These are phyloP conservation scores for Talaromyces marneffei DNA, from an alignment of 2,329 filamentous ascomycete genomes.

Conservation along the genomic window DNA sequence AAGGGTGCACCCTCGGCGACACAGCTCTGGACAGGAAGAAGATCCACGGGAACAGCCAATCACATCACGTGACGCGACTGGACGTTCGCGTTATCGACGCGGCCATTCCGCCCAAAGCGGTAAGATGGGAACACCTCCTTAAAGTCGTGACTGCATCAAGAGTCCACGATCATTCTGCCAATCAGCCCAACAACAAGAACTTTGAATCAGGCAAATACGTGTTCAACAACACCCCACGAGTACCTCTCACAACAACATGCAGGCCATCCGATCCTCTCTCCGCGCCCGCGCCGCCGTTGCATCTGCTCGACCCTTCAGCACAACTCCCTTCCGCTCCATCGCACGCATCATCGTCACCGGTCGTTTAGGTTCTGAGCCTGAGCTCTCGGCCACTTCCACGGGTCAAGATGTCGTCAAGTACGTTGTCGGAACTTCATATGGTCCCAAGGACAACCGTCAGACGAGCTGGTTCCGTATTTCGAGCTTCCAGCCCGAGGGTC, in stretches of 20 bases:
- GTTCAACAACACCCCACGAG: not conserved
- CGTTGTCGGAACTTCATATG: slow-evolving; percentile 63
- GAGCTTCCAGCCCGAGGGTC: slow-evolving; percentile 63
- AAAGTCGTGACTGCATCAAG: not conserved
- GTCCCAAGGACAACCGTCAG: slow-evolving; percentile 62
- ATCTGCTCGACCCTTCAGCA: slow-evolving; percentile 64
- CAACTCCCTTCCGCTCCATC: slow-evolving; percentile 54
- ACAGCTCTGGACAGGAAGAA: not conserved
- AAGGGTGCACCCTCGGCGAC: not conserved
- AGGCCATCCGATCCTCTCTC: slow-evolving; percentile 43
- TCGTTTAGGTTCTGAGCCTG: slow-evolving; percentile 72
- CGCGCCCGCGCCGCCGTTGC: slow-evolving; percentile 39
- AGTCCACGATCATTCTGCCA: not conserved
- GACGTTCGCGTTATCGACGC: not conserved
- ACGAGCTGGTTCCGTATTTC: slow-evolving; percentile 82
- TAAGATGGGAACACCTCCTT: slow-evolving; percentile 8
- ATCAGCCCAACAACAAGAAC: not conserved
- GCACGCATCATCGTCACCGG: slow-evolving; percentile 84
- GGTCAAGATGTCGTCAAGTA: slow-evolving; percentile 74
- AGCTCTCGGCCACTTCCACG: slow-evolving; percentile 62
- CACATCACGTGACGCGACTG: not conserved
- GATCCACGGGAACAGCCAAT: not conserved
- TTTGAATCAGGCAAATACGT: not conserved
- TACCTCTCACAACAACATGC: slow-evolving; percentile 5
- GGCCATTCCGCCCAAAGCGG: not conserved